Evolutionary conservation across 2,329 filamentous ascomycete genomes (phyloP).

Genomic region (Fulvia fulva): DNA sequence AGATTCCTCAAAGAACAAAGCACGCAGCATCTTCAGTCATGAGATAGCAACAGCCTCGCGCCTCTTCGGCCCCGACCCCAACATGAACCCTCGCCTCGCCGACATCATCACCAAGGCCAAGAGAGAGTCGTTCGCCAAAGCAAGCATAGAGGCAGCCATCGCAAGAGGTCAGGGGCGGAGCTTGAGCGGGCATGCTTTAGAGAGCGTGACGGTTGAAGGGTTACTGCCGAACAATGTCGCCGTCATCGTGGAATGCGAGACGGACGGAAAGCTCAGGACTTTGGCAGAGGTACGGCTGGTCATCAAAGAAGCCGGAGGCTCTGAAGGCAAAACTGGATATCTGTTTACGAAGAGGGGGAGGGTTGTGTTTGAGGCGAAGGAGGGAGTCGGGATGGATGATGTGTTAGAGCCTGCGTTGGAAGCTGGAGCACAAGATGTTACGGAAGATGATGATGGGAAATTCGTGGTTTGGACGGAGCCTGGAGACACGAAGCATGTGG

Average conservation of each 20-base stretch:
- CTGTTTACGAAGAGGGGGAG: constrained; percentile 80
- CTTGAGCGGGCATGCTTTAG: constrained; percentile 68
- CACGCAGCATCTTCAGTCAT: constrained; percentile 65
- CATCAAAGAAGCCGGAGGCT: constrained; percentile 69
- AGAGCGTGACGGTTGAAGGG: constrained; percentile 72
- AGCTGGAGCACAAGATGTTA: constrained; percentile 72
- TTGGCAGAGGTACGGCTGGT: constrained; percentile 68
- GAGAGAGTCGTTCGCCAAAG: constrained; percentile 80
- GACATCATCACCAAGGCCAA: constrained; percentile 72
- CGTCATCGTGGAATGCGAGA: constrained; percentile 78
- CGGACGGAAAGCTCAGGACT: constrained; percentile 71
- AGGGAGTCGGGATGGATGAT: constrained; percentile 59
- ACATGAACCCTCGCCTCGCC: constrained; percentile 71
- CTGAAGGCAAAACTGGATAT: constrained; percentile 70
- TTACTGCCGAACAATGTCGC: constrained; percentile 71
- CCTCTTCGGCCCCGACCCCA: constrained; percentile 71
- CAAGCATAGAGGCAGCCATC: constrained; percentile 77
- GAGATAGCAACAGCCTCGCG: constrained; percentile 73
- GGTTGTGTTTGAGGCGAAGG: constrained; percentile 62
- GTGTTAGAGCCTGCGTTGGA: constrained; percentile 79
- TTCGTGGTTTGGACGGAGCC: constrained; percentile 70
- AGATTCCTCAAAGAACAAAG: constrained; percentile 72
- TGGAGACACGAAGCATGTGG: constrained; percentile 59
- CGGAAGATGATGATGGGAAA: constrained; percentile 63
- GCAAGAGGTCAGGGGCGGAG: constrained; percentile 85